Percentiles rank a stretch among this genome's conserved stretches.
These are phyloP conservation scores for Pseudotsuga menziesii DNA, from an alignment of 75 land plant species.

Conservation along the genomic window DNA sequence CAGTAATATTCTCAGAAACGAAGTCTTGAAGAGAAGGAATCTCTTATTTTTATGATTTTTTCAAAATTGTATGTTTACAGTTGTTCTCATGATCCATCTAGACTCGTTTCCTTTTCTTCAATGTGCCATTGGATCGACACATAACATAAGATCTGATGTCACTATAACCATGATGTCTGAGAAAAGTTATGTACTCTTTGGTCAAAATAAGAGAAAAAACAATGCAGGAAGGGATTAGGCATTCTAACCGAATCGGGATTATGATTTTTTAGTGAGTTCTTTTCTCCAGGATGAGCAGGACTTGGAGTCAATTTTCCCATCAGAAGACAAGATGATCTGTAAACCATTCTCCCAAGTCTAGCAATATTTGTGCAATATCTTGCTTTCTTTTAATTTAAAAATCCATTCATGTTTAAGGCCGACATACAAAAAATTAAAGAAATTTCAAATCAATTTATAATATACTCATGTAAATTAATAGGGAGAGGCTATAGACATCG, in stretches of 20 bases:
- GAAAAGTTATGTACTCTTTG: not conserved
- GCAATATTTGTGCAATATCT: not conserved
- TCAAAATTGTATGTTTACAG: no score
- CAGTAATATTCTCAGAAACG: no score
- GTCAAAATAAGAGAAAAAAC: not conserved
- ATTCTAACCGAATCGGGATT: not conserved
- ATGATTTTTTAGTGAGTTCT: not conserved
- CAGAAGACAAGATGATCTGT: not conserved
- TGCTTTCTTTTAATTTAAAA: not conserved
- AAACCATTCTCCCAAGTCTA: not conserved
- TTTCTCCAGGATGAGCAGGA: not conserved
- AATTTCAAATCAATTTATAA: not conserved
- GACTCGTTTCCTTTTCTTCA: no score
- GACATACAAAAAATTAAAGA: not conserved
- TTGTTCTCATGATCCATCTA: no score
- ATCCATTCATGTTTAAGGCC: not conserved
- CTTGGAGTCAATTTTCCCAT: not conserved
- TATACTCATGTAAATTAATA: no score
- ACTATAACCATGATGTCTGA: not conserved
- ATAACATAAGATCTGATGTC: no score
- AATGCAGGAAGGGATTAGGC: not conserved
- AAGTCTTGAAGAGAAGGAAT: no score
- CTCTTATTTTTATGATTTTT: no score
- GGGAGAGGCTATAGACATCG: no score
- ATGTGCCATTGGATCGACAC: no score